Conservation (phyloP, 306 rosid species). For the Malus domestica region DNA sequence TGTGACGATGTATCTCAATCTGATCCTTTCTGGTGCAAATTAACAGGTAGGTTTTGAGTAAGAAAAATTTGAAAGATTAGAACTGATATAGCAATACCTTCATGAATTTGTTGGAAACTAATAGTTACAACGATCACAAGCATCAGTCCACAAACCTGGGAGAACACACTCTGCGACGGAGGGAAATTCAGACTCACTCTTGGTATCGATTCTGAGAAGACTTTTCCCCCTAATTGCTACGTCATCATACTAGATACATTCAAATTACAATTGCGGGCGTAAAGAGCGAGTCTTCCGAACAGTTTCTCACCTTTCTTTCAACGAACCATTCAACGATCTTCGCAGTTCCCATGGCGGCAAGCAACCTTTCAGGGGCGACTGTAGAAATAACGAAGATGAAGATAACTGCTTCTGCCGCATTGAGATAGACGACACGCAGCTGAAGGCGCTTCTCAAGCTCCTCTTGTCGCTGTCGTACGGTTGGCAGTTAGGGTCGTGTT, state of each 20-base stretch:
- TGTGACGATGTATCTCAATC: background rate
- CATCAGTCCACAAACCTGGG: conserved; percentile 8
- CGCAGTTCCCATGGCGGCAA: conserved; percentile 74
- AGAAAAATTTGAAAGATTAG: background rate
- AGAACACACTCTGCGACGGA: background rate
- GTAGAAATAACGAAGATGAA: conserved; percentile 72
- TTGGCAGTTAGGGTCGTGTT: conserved; percentile 60
- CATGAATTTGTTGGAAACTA: background rate
- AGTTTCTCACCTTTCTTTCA: conserved; percentile 65
- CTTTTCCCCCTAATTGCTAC: background rate
- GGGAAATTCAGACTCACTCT: too few relatives aligned
- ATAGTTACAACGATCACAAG: background rate
- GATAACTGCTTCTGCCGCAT: conserved; percentile 90
- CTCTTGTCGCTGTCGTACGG: conserved; percentile 64
- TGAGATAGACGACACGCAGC: conserved; percentile 79
- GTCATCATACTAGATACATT: conserved; percentile 11
- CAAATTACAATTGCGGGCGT: background rate
- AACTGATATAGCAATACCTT: background rate
- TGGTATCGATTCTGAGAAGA: too few relatives aligned
- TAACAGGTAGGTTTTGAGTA: background rate
- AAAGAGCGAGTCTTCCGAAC: conserved; percentile 4
- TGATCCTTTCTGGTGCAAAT: background rate
- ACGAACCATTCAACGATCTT: conserved; percentile 64
- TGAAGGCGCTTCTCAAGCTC: conserved; percentile 55
- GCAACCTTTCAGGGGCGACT: conserved; percentile 85